These are phyloP conservation scores for Phytophthora syringae DNA, from an alignment of 352 stramenopile genomes.

Conservation along the genomic window DNA sequence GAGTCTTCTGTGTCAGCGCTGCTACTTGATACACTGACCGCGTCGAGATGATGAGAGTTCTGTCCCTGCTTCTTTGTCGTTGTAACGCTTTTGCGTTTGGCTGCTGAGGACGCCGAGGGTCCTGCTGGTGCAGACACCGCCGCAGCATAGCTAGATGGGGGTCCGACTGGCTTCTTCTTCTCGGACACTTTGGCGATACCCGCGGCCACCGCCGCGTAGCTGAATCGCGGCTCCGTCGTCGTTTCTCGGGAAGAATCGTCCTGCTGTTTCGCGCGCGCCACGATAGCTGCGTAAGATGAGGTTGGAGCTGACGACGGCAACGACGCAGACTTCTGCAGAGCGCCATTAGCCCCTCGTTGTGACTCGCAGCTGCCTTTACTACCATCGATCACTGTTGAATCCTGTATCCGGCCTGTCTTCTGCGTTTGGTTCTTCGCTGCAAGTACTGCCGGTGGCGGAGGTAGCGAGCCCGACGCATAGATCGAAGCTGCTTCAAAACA, in stretches of 20 bases:
- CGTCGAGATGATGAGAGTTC: constrained; percentile 41
- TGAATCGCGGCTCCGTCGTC: constrained; percentile 49
- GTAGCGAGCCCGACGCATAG: constrained; percentile 67
- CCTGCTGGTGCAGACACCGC: constrained; percentile 52
- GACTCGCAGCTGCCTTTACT: constrained; percentile 25
- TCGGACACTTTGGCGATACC: constrained; percentile 60
- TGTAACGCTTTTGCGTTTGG: constrained; percentile 23
- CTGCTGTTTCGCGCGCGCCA: constrained; percentile 46
- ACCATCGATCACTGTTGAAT: constrained; percentile 5
- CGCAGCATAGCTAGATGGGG: constrained; percentile 72
- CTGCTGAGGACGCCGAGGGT: constrained; percentile 17
- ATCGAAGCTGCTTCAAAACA: constrained; percentile 67
- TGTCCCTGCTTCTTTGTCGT: constrained; percentile 8
- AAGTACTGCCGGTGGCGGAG: constrained; percentile 39
- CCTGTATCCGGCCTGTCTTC: constrained; percentile 34
- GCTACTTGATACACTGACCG: constrained; percentile 79
- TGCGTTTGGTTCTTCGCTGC: constrained; percentile 28
- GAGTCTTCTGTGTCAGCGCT: constrained; percentile 85
- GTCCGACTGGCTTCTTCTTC: constrained; percentile 19
- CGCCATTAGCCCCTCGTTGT: constrained; percentile 8
- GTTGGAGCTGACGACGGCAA: constrained; percentile 28
- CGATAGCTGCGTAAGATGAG: constrained; percentile 72
- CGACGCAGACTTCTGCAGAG: constrained; percentile 25
- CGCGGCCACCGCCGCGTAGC: constrained; percentile 75
- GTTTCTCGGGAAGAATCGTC: constrained; percentile 21